Evolutionary conservation across 208 protist species (phyloP).

Genomic region (Vickermania spadyakhi): DNA sequence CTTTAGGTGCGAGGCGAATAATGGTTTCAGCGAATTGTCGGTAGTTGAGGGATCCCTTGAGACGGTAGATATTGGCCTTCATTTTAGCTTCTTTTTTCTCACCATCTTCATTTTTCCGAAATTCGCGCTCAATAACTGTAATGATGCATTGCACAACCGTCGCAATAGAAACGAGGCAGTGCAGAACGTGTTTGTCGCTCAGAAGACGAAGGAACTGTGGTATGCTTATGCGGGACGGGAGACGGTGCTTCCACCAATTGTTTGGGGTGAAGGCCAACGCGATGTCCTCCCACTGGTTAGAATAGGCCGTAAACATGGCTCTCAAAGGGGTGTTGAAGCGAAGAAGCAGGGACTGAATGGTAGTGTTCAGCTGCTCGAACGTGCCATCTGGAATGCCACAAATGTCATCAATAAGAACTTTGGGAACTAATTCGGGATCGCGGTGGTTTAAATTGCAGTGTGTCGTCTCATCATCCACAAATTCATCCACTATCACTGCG

Average conservation of each 20-base stretch:
- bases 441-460: slow-evolving; percentile 3
- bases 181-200: slow-evolving; percentile 41
- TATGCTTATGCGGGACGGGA: slow-evolving; percentile 46
- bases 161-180: slow-evolving; percentile 29
- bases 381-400: slow-evolving; percentile 21
- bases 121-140: slow-evolving; percentile 23
- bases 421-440: slow-evolving; percentile 15
- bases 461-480: slow-evolving; percentile 12
- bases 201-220: slow-evolving; percentile 63
- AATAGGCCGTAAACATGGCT: slow-evolving; percentile 43
- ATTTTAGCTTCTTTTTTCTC: slow-evolving; percentile 5
- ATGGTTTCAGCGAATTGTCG: slow-evolving; percentile 75
- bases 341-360: slow-evolving; percentile 41
- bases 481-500: slow-evolving; percentile 21
- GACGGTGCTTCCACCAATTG: slow-evolving; percentile 70
- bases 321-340: slow-evolving; percentile 66
- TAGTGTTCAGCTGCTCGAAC: slow-evolving; percentile 11
- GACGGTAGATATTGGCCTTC: slow-evolving; percentile 13
- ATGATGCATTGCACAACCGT: slow-evolving; percentile 42
- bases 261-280: slow-evolving; percentile 39
- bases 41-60: slow-evolving; percentile 58
- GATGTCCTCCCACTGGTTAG: slow-evolving; percentile 19
- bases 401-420: slow-evolving; percentile 24
- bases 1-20: slow-evolving; percentile 43
- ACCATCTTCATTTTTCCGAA: slow-evolving; percentile 2